Percentiles rank a stretch among this genome's conserved stretches.
These are phyloP conservation scores for Pseudonectria foliicola DNA, from an alignment of 2,329 filamentous ascomycete species.

Conservation along the genomic window DNA sequence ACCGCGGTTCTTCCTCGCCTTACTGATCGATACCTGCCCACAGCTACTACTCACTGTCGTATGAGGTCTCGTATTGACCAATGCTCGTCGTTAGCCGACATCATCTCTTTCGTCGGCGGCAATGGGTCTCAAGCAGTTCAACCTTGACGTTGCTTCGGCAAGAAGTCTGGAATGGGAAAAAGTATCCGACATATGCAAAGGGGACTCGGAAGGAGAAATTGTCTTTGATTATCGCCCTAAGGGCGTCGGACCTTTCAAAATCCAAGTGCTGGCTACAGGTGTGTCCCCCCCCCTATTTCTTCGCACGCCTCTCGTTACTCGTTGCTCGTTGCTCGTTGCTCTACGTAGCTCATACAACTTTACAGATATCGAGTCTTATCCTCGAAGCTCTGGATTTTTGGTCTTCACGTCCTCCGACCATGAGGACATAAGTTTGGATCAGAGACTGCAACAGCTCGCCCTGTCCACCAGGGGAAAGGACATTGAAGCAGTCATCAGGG, in stretches of 20 bases:
- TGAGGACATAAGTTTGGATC: slow-evolving; percentile 32
- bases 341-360: neutral
- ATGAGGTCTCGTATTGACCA: neutral
- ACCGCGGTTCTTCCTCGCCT: no score
- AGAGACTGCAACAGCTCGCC: slow-evolving; percentile 35
- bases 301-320: neutral
- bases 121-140: slow-evolving; percentile 63
- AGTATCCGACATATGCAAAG: slow-evolving; percentile 49
- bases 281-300: slow-evolving; percentile 4
- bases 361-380: slow-evolving; percentile 31
- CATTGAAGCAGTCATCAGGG: slow-evolving; percentile 12
- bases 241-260: slow-evolving; percentile 22
- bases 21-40: no score
- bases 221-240: slow-evolving; percentile 46
- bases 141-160: slow-evolving; percentile 45
- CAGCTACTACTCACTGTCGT: no score
- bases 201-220: slow-evolving; percentile 67
- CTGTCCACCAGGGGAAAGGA: slow-evolving; percentile 23
- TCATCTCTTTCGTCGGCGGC: neutral
- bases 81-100: no score
- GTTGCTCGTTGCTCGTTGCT: neutral
- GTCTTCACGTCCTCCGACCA: slow-evolving; percentile 35
- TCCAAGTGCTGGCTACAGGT: slow-evolving; percentile 33
- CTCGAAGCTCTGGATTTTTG: slow-evolving; percentile 31
- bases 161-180: slow-evolving; percentile 33